A percentile compares a stretch with the other conserved stretches of the same genome.
phyloP scores from a whole-genome alignment of 495 filamentous ascomycete genomes.

The Trichoderma asperelloides region DNA sequence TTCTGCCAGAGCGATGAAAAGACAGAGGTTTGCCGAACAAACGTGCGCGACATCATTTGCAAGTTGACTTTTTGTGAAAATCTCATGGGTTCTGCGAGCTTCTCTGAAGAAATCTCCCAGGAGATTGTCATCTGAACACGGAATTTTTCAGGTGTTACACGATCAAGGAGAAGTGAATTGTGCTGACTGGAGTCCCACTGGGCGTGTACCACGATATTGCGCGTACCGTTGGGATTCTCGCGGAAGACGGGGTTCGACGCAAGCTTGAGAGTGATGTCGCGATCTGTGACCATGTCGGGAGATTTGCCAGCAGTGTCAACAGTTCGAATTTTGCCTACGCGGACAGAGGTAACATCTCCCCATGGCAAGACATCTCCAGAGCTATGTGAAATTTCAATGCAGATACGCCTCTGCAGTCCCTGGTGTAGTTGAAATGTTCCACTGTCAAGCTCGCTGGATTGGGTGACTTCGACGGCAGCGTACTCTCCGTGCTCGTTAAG shows the following conservation, averaged over 20 bases:
- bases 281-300: constrained; percentile 62
- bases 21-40: constrained; percentile 74
- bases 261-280: constrained; percentile 70
- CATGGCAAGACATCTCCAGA: constrained; percentile 81
- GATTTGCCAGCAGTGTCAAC: constrained; percentile 78
- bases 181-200: constrained; percentile 98
- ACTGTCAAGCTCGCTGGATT: constrained; percentile 67
- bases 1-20: constrained; percentile 82
- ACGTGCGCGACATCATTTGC: constrained; percentile 77
- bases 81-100: constrained; percentile 70
- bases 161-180: constrained; percentile 78
- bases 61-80: constrained; percentile 73
- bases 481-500: constrained; percentile 87
- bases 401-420: constrained; percentile 81
- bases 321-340: constrained; percentile 71
- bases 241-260: constrained; percentile 65
- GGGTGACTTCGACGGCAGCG: constrained; percentile 82
- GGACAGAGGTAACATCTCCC: constrained; percentile 66
- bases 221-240: constrained; percentile 82
- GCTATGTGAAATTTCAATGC: constrained; percentile 77
- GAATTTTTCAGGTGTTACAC: constrained; percentile 82
- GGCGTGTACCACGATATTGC: constrained; percentile 71
- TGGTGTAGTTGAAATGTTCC: constrained; percentile 94
- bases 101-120: constrained; percentile 73
- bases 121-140: constrained; percentile 77